These are phyloP conservation scores for Nicotiana rustica DNA, from an alignment of 305 asterid species.

Conservation along the genomic window DNA sequence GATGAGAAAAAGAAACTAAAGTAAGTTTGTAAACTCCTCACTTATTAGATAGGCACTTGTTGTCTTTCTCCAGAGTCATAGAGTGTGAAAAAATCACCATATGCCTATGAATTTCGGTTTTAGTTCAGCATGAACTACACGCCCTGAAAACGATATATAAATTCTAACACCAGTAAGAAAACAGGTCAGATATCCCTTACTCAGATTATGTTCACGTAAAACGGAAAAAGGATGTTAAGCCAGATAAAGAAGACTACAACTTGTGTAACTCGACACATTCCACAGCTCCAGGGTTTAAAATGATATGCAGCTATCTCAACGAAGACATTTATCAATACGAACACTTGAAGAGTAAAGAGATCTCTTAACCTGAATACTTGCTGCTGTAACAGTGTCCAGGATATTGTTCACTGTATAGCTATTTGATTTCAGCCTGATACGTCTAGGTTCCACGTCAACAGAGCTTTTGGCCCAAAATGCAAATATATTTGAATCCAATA, in stretches of 20 bases:
- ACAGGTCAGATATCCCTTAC: background rate
- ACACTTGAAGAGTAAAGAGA: conserved; percentile 20
- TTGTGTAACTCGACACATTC: conserved; percentile 7
- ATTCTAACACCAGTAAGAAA: background rate
- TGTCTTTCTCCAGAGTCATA: background rate
- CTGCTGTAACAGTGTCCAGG: conserved; percentile 85
- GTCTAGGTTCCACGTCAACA: conserved; percentile 72
- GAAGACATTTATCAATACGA: background rate
- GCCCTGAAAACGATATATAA: background rate
- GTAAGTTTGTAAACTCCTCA: background rate
- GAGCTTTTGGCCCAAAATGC: conserved; percentile 87
- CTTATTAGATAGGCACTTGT: background rate
- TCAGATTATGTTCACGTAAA: background rate
- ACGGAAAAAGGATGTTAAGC: background rate
- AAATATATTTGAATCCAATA: conserved; percentile 78
- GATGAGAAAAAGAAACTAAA: background rate
- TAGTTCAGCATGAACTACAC: background rate
- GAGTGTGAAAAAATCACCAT: background rate
- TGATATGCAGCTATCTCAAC: background rate
- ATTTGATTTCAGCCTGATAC: conserved; percentile 84
- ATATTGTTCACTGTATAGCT: conserved; percentile 83
- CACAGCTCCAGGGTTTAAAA: background rate
- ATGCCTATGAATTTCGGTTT: background rate
- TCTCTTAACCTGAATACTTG: conserved; percentile 81
- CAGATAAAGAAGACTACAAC: background rate